phyloP scores from a whole-genome alignment of 495 filamentous ascomycete species.

The Talaromyces wortmannii region DNA sequence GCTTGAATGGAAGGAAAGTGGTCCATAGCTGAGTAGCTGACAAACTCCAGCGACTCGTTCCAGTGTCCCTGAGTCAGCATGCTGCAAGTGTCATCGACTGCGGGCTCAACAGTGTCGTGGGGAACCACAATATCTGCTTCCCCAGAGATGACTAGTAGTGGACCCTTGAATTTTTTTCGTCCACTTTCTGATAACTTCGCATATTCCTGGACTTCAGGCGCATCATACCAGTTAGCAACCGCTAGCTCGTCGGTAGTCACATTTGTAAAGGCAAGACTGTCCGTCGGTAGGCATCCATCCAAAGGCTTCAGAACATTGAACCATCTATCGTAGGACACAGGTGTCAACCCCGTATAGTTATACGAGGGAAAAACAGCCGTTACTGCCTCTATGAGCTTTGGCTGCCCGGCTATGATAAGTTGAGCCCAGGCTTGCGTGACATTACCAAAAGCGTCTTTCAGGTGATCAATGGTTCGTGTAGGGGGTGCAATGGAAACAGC shows the following conservation, averaged over 20 bases:
- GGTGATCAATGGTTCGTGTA: slow-evolving; percentile 18
- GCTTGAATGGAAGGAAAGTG: slow-evolving; percentile 31
- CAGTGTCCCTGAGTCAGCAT: slow-evolving; percentile 7
- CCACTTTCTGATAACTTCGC: slow-evolving; percentile 17
- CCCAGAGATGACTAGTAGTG: slow-evolving; percentile 38
- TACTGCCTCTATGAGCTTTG: slow-evolving; percentile 15
- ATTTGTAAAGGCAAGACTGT: slow-evolving; percentile 13
- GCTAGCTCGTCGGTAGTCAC: slow-evolving; percentile 10
- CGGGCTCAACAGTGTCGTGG: slow-evolving; percentile 14
- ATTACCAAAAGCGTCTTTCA: slow-evolving; percentile 5
- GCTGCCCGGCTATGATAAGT: slow-evolving; percentile 14
- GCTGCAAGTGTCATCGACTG: slow-evolving; percentile 24
- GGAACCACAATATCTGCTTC: slow-evolving; percentile 21
- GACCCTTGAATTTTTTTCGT: slow-evolving; percentile 27
- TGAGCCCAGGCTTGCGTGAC: slow-evolving; percentile 3
- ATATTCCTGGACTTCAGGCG: slow-evolving; percentile 16
- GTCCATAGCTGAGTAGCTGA: slow-evolving; percentile 19
- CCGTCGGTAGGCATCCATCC: slow-evolving; percentile 17
- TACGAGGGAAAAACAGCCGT: slow-evolving; percentile 19
- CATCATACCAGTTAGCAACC: slow-evolving; percentile 14
- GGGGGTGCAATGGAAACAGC: slow-evolving; percentile 29
- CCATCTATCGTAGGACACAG: slow-evolving; percentile 7
- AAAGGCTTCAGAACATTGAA: slow-evolving; percentile 21
- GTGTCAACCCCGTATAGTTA: slow-evolving; percentile 5
- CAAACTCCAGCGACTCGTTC: slow-evolving; percentile 21